Base-by-base conservation (phyloP, 441 rosid genomes). In the Eruca vesicaria region DNA sequence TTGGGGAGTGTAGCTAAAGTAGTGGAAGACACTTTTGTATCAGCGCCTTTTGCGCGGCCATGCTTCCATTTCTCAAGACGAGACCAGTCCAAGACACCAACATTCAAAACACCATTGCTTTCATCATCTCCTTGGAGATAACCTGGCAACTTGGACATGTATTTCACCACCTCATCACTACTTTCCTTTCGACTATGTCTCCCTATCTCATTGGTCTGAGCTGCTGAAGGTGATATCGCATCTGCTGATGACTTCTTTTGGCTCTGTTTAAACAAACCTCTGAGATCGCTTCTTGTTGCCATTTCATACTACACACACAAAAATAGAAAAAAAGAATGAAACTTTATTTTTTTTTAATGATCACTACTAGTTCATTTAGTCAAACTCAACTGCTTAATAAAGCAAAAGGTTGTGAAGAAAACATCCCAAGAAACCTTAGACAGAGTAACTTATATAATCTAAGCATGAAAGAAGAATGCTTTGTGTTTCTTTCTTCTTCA, bases 41-140 rank as follows among this genome's bases (percentile, higher is more conserved):
- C 68, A 50, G 50, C n/a, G 31, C 64, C 35, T 63, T 52, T 68
- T 56, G 38, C 73, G 78, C 70, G 84, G 26, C 69, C 83, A 29
- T 43, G 18, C 53, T 84, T 89, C 91, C 89, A 93, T 69, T 78
- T 84, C 84, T 91, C 88, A 31, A 95, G 78, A 68, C 88, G 83
- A 12, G 80, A 81, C 99, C 98, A 91, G 76, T 95, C 99, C 81
- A 95, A 78, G 75, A 95, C 99, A 62, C 99, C 98, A 43, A 92
- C 87, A 82, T 85, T 90, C 81, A 92, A 80, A 69, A 86, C 92
- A 77, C 87, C 92, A 77, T 88, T 90, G 50, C 81, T 18, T 48
- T 94, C 97, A 68, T 88, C 94, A 64, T 92, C 60, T 82, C 92
- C 87, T 82, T 89, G 96, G 60, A 91, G 93, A 83, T 85, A 95